Evolutionary conservation across 305 asterid species (phyloP).

Genomic region (Fraxinus angustifolia): DNA sequence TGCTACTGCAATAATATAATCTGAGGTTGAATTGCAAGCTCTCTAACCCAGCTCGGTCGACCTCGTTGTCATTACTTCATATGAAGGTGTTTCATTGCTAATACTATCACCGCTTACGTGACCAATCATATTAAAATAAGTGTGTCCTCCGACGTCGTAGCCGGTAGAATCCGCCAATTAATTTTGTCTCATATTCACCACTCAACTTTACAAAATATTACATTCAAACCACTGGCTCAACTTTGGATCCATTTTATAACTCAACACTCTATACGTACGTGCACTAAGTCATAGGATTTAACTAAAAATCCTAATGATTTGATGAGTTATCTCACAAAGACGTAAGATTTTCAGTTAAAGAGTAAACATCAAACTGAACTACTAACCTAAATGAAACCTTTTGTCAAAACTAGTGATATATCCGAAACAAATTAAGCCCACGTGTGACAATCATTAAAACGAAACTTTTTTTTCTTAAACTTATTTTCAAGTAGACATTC

Average conservation of each 20-base stretch:
- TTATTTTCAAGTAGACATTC: too few species aligned
- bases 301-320: neutral
- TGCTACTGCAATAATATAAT: neutral
- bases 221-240: neutral
- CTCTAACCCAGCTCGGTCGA: neutral
- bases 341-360: neutral
- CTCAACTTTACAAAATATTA: neutral
- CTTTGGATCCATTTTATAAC: neutral
- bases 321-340: neutral
- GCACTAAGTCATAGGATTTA: neutral
- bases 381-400: neutral
- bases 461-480: too few species aligned
- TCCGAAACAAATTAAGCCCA: neutral
- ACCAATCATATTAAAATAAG: neutral
- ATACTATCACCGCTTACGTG: neutral
- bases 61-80: neutral
- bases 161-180: neutral
- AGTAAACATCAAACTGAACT: neutral
- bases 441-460: neutral
- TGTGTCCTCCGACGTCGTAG: neutral
- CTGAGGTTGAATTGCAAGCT: neutral
- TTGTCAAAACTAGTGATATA: neutral
- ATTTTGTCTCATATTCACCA: neutral
- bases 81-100: neutral
- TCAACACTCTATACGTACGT: neutral